These are phyloP conservation scores for Colletotrichum liriopes DNA, from an alignment of 2,329 filamentous ascomycete genomes.

Conservation along the genomic window DNA sequence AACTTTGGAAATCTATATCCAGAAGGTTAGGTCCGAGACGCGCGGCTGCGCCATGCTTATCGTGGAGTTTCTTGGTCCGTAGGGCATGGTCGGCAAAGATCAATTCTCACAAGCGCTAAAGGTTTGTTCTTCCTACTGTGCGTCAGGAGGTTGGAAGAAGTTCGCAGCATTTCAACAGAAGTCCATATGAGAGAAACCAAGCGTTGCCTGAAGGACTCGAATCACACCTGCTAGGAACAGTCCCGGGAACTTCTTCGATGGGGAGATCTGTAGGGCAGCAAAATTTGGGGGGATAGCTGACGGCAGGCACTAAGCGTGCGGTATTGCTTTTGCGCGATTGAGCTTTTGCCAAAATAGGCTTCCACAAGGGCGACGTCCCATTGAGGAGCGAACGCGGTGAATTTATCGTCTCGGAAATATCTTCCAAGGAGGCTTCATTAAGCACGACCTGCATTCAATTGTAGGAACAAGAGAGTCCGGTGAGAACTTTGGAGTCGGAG, in stretches of 20 bases:
- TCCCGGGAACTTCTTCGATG: conserved; percentile 52
- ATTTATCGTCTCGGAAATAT: not conserved
- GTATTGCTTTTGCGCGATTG: conserved; percentile 5
- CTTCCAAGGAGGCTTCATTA: no score
- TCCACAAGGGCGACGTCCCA: not conserved
- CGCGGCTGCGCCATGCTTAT: conserved; percentile 51
- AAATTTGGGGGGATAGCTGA: conserved; percentile 13
- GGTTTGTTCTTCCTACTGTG: conserved; percentile 47
- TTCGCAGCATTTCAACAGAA: no score
- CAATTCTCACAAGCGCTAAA: conserved; percentile 48
- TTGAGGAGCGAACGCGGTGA: not conserved
- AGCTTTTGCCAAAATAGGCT: not conserved
- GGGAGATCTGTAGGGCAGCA: conserved; percentile 41
- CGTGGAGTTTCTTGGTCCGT: conserved; percentile 48
- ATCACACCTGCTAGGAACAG: conserved; percentile 50
- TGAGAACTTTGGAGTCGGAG: not conserved
- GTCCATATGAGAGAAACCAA: not conserved
- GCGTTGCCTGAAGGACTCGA: not conserved
- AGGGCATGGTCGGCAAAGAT: conserved; percentile 44
- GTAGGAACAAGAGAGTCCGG: not conserved
- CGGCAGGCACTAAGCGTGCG: not conserved
- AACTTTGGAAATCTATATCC: conserved; percentile 47
- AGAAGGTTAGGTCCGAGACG: conserved; percentile 50
- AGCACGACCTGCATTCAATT: not conserved
- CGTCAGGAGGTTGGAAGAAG: no score